Evolutionary conservation across 176 grass and related monocot species (phyloP).

Genomic region (Carex pumila): DNA sequence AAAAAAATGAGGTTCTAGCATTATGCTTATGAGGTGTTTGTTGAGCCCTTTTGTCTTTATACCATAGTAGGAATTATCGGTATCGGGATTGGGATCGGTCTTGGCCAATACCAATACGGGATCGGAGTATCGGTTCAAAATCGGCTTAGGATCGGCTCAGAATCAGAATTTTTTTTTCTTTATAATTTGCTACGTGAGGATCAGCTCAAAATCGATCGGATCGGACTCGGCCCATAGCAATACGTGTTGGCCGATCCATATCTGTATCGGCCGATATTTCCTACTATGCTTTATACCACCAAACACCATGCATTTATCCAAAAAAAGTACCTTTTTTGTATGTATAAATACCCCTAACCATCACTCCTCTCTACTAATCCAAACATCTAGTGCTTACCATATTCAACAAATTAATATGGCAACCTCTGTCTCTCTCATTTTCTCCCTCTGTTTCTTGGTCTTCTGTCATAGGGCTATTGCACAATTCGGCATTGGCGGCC

Average conservation of each 20-base stretch:
- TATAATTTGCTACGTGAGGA: no score
- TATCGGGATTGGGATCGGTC: no score
- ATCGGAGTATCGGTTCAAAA: no score
- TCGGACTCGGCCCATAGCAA: no score
- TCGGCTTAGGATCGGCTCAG: no score
- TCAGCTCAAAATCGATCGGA: no score
- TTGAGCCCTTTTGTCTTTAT: not conserved
- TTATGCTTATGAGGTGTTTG: not conserved
- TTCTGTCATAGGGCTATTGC: constrained; percentile 15
- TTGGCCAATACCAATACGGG: no score
- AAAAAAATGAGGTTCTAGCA: not conserved
- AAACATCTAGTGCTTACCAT: not conserved
- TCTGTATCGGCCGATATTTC: no score
- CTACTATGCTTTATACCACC: not conserved
- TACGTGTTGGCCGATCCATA: no score
- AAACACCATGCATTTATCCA: not conserved
- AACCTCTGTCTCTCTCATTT: not conserved
- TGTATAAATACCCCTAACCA: not conserved
- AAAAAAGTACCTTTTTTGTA: not conserved
- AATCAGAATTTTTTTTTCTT: no score
- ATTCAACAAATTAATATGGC: not conserved
- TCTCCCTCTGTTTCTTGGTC: not conserved
- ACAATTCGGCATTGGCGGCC: not conserved
- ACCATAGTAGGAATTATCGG: no score
- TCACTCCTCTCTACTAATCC: not conserved